Percentiles rank a stretch among this genome's conserved stretches.
Evolutionary conservation across 768 basidiomycete species (phyloP).

Genomic region (Flagelloscypha sp.): DNA sequence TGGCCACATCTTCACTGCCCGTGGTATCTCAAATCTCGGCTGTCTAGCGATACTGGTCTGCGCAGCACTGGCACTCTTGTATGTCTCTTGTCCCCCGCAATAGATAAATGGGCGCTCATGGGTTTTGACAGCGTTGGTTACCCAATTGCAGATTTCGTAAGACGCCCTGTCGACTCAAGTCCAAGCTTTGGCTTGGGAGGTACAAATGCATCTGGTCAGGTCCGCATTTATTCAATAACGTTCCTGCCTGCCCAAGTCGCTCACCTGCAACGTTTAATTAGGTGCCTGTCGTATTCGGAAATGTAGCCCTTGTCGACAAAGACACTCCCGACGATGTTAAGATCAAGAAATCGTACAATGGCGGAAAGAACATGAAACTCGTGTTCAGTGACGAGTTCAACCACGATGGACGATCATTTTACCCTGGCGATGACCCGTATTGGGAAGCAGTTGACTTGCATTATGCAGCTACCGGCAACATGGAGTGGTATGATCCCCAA

Average conservation of each 20-base stretch:
- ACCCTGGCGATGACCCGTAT: slow-evolving; percentile 57
- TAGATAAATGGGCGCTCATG: neutral
- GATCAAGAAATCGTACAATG: slow-evolving; percentile 26
- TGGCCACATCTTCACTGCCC: slow-evolving; percentile 36
- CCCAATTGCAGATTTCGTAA: slow-evolving; percentile 24
- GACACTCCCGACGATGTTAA: slow-evolving; percentile 40
- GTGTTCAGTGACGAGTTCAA: slow-evolving; percentile 66
- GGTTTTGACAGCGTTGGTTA: slow-evolving; percentile 23
- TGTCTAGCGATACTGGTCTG: slow-evolving; percentile 30
- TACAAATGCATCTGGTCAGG: slow-evolving; percentile 44
- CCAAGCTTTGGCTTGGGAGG: slow-evolving; percentile 41
- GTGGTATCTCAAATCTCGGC: slow-evolving; percentile 40
- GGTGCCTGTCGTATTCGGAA: slow-evolving; percentile 28
- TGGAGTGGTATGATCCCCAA: slow-evolving; percentile 62
- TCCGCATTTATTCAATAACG: slow-evolving; percentile 6
- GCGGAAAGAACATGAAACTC: slow-evolving; percentile 40
- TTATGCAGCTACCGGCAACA: slow-evolving; percentile 39
- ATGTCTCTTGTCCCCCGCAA: slow-evolving; percentile 3
- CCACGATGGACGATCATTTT: slow-evolving; percentile 48
- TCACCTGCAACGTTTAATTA: slow-evolving; percentile 37
- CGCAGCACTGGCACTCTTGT: slow-evolving; percentile 15
- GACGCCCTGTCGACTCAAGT: slow-evolving; percentile 16
- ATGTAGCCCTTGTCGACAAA: slow-evolving; percentile 44
- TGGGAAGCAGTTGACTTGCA: slow-evolving; percentile 51
- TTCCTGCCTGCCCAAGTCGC: neutral